These are phyloP conservation scores for Hordeum pubiflorum DNA, from an alignment of 202 grass and related monocot genomes.

Conservation along the genomic window DNA sequence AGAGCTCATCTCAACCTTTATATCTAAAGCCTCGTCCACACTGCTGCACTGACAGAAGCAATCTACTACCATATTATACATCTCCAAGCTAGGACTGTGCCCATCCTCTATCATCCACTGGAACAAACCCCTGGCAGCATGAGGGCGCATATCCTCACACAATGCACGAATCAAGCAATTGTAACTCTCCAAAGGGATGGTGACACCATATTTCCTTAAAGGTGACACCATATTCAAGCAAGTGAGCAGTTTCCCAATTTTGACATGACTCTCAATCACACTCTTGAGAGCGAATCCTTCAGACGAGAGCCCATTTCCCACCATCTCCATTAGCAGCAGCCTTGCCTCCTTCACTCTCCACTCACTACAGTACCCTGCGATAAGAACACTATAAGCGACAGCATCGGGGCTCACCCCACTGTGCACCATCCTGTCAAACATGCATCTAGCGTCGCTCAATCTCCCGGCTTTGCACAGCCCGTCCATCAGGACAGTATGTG, in stretches of 20 bases:
- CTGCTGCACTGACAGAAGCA: constrained; percentile 49
- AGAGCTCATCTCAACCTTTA: constrained; percentile 58
- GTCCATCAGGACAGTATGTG: constrained; percentile 62
- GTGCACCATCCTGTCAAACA: constrained; percentile 67
- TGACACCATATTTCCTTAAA: constrained; percentile 43
- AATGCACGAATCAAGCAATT: constrained; percentile 43
- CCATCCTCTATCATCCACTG: constrained; percentile 67
- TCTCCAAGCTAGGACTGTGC: constrained; percentile 40
- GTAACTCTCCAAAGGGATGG: constrained; percentile 52
- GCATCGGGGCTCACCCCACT: constrained; percentile 54
- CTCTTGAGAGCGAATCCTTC: constrained; percentile 33
- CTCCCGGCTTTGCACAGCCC: constrained; percentile 47
- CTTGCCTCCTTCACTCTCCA: constrained; percentile 54
- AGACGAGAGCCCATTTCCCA: constrained; percentile 34
- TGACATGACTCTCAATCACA: constrained; percentile 52
- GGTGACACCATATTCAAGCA: constrained; percentile 76
- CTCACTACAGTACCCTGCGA: constrained; percentile 59
- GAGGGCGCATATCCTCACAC: constrained; percentile 53
- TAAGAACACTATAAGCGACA: constrained; percentile 55
- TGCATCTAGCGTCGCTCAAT: constrained; percentile 37
- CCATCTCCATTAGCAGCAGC: constrained; percentile 59
- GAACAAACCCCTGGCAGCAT: constrained; percentile 65
- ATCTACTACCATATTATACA: constrained; percentile 62
- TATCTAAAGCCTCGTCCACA: constrained; percentile 50
- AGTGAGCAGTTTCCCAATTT: constrained; percentile 52